Evolutionary conservation across 1,284 basidiomycete species (phyloP).

Genomic region (Xerocomus minutiporus): DNA sequence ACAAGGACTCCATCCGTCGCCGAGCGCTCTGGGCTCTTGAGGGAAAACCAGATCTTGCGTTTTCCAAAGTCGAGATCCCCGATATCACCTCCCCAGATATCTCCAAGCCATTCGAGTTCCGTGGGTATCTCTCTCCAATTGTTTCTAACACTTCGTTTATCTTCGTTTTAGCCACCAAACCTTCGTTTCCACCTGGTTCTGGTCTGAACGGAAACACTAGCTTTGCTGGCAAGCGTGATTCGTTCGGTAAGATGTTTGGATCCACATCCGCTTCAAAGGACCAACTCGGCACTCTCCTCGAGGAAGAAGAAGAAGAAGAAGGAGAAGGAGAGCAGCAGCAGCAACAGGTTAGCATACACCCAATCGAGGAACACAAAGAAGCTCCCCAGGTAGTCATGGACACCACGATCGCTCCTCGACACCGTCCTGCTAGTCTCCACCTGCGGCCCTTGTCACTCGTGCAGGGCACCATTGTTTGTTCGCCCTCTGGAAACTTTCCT

Average conservation of each 20-base stretch:
- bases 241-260: slow-evolving; percentile 63
- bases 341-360: slow-evolving; percentile 45
- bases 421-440: slow-evolving; percentile 59
- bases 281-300: slow-evolving; percentile 67
- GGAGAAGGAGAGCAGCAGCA: slow-evolving; percentile 41
- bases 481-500: slow-evolving; percentile 41
- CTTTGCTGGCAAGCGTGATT: slow-evolving; percentile 65
- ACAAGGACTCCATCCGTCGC: slow-evolving; percentile 72
- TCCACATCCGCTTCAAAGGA: slow-evolving; percentile 63
- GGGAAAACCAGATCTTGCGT: slow-evolving; percentile 64
- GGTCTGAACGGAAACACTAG: slow-evolving; percentile 38
- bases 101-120: slow-evolving; percentile 56
- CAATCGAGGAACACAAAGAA: slow-evolving; percentile 9
- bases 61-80: slow-evolving; percentile 74
- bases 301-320: slow-evolving; percentile 77
- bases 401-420: slow-evolving; percentile 40
- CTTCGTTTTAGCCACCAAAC: slow-evolving; percentile 40
- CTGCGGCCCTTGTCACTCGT: slow-evolving; percentile 69
- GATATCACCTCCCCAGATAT: slow-evolving; percentile 58
- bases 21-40: slow-evolving; percentile 76
- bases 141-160: slow-evolving; percentile 3
- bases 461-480: slow-evolving; percentile 41
- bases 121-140: slow-evolving; percentile 39
- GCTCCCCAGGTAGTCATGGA: slow-evolving; percentile 5
- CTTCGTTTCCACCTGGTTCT: slow-evolving; percentile 49